phyloP scores from a whole-genome alignment of 2,329 filamentous ascomycete genomes.

The Golovinomyces cichoracearum region DNA sequence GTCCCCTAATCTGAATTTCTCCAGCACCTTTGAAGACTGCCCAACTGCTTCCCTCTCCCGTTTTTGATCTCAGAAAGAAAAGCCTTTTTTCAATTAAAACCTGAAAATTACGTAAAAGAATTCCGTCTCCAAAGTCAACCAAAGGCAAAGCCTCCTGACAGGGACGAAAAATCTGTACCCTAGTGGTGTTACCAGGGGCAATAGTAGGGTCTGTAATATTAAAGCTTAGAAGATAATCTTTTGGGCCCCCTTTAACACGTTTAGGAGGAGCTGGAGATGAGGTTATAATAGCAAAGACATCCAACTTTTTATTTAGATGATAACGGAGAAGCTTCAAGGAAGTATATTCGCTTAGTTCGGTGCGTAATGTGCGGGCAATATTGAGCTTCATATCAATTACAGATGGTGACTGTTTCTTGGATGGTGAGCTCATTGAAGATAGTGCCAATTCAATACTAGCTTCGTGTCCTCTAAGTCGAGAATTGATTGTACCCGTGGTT shows the following conservation, averaged over 20 bases:
- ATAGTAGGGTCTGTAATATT: conserved; percentile 30
- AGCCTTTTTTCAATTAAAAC: conserved; percentile 14
- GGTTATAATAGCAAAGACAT: conserved; percentile 29
- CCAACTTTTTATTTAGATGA: conserved; percentile 23
- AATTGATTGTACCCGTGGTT: background rate
- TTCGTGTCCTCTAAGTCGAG: conserved; percentile 10
- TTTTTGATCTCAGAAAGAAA: conserved; percentile 24
- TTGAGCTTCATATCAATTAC: conserved; percentile 9
- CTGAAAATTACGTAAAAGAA: conserved; percentile 30
- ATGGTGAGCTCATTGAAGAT: conserved; percentile 10
- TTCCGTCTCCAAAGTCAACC: conserved; percentile 28
- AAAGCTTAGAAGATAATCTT: conserved; percentile 33
- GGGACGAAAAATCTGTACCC: conserved; percentile 32
- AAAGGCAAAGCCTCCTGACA: conserved; percentile 30
- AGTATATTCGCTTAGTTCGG: conserved; percentile 25
- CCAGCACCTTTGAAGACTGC: conserved; percentile 27
- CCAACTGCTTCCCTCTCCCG: conserved; percentile 30
- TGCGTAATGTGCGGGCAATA: conserved; percentile 11
- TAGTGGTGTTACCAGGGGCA: conserved; percentile 23
- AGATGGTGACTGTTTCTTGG: conserved; percentile 6
- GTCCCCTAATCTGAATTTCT: conserved; percentile 27
- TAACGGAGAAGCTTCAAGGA: conserved; percentile 26
- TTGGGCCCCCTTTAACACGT: conserved; percentile 29
- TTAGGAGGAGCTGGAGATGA: conserved; percentile 24
- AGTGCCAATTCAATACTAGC: conserved; percentile 13